Percentiles rank a stretch among this genome's conserved stretches.
Evolutionary conservation across 1,284 basidiomycete genomes (phyloP).

Genomic region (Phellopilus nigrolimitatus): DNA sequence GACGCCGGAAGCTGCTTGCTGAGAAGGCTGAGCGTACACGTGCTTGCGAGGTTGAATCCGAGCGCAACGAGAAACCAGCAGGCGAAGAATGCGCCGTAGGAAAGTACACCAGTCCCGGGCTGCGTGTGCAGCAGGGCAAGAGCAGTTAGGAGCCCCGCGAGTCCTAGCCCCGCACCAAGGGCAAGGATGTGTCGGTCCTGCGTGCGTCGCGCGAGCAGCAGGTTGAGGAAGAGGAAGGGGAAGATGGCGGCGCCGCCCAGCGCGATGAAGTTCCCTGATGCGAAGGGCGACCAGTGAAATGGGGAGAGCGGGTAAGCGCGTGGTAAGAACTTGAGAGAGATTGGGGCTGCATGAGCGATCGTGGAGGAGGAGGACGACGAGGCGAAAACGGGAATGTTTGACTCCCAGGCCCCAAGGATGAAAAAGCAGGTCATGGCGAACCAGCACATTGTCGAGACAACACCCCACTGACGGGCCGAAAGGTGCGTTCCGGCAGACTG

Average conservation of each 20-base stretch:
- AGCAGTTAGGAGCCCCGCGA: conserved; percentile 48
- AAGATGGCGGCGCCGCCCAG: conserved; percentile 57
- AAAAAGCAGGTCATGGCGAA: conserved; percentile 72
- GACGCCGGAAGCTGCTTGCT: conserved; percentile 60
- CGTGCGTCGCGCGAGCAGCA: conserved; percentile 49
- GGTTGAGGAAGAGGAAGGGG: conserved; percentile 62
- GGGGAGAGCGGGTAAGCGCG: conserved; percentile 18
- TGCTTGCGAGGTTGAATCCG: conserved; percentile 66
- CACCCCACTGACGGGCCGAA: conserved; percentile 38
- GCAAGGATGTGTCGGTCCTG: conserved; percentile 62
- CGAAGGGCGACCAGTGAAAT: conserved; percentile 56
- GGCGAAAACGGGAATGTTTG: conserved; percentile 65
- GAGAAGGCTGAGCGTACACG: conserved; percentile 58
- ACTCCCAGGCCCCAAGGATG: conserved; percentile 69
- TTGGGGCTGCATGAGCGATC: not conserved
- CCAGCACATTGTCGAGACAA: conserved; percentile 66
- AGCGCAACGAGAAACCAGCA: conserved; percentile 67
- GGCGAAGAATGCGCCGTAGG: conserved; percentile 48
- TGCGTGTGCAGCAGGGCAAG: conserved; percentile 39
- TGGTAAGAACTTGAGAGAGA: not conserved
- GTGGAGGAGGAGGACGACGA: conserved; percentile 29
- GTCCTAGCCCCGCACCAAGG: conserved; percentile 46
- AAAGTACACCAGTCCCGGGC: conserved; percentile 29
- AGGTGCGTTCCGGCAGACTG: conserved; percentile 30
- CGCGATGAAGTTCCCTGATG: conserved; percentile 67